Percentiles rank a stretch among this genome's conserved stretches.
These are phyloP conservation scores for Kodamaea neixiangensis DNA, from an alignment of 805 yeast species.

Conservation along the genomic window DNA sequence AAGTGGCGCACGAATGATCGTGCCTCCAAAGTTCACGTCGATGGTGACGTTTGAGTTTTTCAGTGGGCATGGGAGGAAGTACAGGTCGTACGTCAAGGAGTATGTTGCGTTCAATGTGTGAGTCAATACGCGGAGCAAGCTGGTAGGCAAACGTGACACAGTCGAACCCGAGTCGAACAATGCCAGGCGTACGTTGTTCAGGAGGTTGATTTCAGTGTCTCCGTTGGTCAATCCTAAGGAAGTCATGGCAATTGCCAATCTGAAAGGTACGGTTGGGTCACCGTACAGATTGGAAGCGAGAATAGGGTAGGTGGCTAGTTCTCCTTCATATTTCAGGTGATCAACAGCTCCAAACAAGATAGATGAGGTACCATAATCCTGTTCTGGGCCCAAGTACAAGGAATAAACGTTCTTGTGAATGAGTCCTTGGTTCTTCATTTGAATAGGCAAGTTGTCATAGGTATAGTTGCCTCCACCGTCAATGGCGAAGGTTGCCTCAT, in stretches of 20 bases:
- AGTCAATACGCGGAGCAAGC: slow-evolving; percentile 37
- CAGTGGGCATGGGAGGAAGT: slow-evolving; percentile 47
- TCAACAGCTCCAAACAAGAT: slow-evolving; percentile 47
- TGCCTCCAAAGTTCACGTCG: slow-evolving; percentile 59
- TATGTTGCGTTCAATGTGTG: slow-evolving; percentile 43
- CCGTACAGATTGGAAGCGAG: slow-evolving; percentile 44
- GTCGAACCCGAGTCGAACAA: slow-evolving; percentile 41
- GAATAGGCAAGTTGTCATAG: slow-evolving; percentile 42
- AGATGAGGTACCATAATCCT: slow-evolving; percentile 30
- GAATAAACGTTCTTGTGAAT: slow-evolving; percentile 38
- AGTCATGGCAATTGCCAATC: slow-evolving; percentile 52
- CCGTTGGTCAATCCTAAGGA: slow-evolving; percentile 27
- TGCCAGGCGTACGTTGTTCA: slow-evolving; percentile 23
- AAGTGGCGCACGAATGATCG: slow-evolving; percentile 51
- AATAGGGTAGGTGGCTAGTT: slow-evolving; percentile 34
- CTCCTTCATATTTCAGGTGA: slow-evolving; percentile 40
- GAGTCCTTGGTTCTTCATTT: slow-evolving; percentile 32
- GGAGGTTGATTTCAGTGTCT: slow-evolving; percentile 13
- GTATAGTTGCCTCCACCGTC: slow-evolving; percentile 19
- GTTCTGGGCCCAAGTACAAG: slow-evolving; percentile 32
- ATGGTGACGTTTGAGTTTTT: slow-evolving; percentile 24
- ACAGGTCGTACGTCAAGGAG: slow-evolving; percentile 39
- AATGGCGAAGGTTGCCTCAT: slow-evolving; percentile 17
- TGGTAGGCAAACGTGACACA: slow-evolving; percentile 43
- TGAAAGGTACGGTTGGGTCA: slow-evolving; percentile 38